These are phyloP conservation scores for Hypoxylon cercidicola DNA, from an alignment of 495 filamentous ascomycete genomes.

Conservation along the genomic window DNA sequence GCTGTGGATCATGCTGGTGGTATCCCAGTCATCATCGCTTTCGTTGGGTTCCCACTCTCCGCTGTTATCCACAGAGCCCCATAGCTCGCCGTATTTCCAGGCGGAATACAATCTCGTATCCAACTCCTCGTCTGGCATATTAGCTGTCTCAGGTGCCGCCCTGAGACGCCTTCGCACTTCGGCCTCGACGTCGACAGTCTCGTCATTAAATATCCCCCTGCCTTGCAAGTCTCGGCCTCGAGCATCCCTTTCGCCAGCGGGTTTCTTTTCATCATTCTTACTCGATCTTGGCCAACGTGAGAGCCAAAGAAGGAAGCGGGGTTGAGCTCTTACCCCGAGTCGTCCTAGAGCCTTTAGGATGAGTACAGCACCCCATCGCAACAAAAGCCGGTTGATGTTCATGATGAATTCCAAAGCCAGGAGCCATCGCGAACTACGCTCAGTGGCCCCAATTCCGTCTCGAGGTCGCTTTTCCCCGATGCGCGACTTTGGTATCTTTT, in stretches of 20 bases:
- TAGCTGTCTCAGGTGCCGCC: constrained; percentile 33
- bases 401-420: constrained; percentile 79
- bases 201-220: constrained; percentile 39
- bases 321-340: constrained; percentile 70
- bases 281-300: constrained; percentile 55
- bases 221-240: constrained; percentile 15
- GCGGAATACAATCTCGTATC: constrained; percentile 79
- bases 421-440: constrained; percentile 76
- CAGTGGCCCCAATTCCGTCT: constrained; percentile 80
- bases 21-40: constrained; percentile 68
- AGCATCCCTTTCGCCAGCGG: constrained; percentile 23
- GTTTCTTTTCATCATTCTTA: constrained; percentile 38
- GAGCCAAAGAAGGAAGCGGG: constrained; percentile 69
- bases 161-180: constrained; percentile 71
- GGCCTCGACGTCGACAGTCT: constrained; percentile 65
- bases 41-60: constrained; percentile 66
- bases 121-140: constrained; percentile 68
- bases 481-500: constrained; percentile 60
- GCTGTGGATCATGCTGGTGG: constrained; percentile 45
- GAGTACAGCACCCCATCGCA: constrained; percentile 66
- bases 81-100: constrained; percentile 83
- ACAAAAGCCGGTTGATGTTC: constrained; percentile 73
- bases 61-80: constrained; percentile 81
- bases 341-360: constrained; percentile 64
- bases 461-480: constrained; percentile 55